These are phyloP conservation scores for Plasmodium gonderi DNA, from an alignment of 169 alveolate species.

Conservation along the genomic window DNA sequence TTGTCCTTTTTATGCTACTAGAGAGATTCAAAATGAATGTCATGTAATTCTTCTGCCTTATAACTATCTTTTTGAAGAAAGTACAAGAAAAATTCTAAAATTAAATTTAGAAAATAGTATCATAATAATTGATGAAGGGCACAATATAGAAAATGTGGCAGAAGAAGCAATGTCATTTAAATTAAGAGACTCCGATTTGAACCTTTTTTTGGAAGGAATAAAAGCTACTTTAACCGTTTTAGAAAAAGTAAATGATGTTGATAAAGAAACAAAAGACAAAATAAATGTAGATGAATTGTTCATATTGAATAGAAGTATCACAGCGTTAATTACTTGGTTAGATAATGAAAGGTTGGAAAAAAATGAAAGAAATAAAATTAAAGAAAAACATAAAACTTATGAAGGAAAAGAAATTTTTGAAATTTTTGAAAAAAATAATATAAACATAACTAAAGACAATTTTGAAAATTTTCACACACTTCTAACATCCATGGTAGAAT, in stretches of 20 bases:
- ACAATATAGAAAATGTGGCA: constrained; percentile 91
- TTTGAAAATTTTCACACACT: constrained; percentile 42
- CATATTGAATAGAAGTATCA: constrained; percentile 61
- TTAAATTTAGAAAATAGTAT: constrained; percentile 87
- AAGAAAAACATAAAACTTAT: constrained; percentile 73
- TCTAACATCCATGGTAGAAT: constrained; percentile 45
- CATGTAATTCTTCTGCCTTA: constrained; percentile 93
- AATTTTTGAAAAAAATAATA: constrained; percentile 44
- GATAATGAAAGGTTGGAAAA: constrained; percentile 32
- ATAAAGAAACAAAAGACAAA: constrained; percentile 37
- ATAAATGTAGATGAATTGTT: constrained; percentile 48
- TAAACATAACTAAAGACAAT: constrained; percentile 61
- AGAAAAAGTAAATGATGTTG: constrained; percentile 62
- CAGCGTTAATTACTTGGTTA: constrained; percentile 52
- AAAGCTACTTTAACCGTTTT: constrained; percentile 50
- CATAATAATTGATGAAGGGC: constrained; percentile 96
- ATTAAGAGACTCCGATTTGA: constrained; percentile 78
- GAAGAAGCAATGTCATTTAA: constrained; percentile 89
- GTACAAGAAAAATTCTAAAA: constrained; percentile 86
- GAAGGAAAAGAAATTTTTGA: constrained; percentile 69
- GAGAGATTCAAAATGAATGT: constrained; percentile 86
- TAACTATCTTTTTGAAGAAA: constrained; percentile 91
- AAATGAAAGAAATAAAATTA: constrained; percentile 57
- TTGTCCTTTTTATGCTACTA: constrained; percentile 94
- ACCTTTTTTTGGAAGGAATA: constrained; percentile 77